Evolutionary conservation across 345 rosid genomes (phyloP).

Genomic region (Ceriops tagal): DNA sequence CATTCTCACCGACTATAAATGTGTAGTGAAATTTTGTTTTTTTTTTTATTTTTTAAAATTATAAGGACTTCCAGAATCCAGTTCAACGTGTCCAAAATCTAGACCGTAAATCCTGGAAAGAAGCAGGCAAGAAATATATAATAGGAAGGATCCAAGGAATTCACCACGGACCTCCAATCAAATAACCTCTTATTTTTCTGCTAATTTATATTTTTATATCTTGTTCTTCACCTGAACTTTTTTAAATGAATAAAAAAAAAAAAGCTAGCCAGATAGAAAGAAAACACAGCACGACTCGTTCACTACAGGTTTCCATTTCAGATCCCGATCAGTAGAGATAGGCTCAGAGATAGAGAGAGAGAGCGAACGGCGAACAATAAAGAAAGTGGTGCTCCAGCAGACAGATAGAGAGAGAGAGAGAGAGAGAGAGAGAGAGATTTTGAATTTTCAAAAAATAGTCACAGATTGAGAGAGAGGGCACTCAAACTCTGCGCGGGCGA

Average conservation of each 20-base stretch:
- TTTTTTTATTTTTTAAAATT: neutral
- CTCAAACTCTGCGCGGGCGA: constrained; percentile 36
- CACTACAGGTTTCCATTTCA: neutral
- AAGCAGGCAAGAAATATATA: constrained; percentile 16
- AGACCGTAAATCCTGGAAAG: constrained; percentile 31
- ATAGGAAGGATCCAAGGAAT: constrained; percentile 29
- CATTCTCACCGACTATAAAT: constrained; percentile 37
- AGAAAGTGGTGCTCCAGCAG: neutral
- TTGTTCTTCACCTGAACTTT: too few species aligned
- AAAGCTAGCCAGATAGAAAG: neutral
- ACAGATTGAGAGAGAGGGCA: constrained; percentile 9
- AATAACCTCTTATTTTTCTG: neutral
- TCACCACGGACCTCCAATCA: neutral
- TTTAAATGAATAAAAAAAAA: too few species aligned
- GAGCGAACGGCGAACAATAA: constrained; percentile 24
- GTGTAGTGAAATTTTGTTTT: neutral
- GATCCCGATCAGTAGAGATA: constrained; percentile 20
- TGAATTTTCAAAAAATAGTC: constrained; percentile 61
- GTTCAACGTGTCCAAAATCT: constrained; percentile 21
- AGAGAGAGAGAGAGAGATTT: constrained; percentile 24
- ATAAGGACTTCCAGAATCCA: neutral
- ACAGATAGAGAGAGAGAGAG: neutral
- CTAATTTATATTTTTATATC: neutral
- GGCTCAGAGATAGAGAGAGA: neutral
- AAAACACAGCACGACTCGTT: neutral